Conservation (phyloP, 2,329 filamentous ascomycete genomes). For the Aspergillus neoniger region DNA sequence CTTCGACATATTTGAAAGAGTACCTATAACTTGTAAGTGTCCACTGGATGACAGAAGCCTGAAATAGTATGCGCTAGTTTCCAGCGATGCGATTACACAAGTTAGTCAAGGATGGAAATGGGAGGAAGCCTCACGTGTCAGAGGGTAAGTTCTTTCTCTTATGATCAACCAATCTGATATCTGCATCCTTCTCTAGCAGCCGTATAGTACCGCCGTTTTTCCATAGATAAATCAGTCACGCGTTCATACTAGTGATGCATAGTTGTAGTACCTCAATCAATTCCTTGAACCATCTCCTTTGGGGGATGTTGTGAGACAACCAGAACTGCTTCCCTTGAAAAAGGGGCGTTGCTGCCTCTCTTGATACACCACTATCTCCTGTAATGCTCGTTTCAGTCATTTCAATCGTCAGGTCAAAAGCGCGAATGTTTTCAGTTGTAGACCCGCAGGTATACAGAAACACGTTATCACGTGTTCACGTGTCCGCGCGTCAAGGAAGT, state of each 20-base stretch:
- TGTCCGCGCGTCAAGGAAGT: conserved; percentile 10
- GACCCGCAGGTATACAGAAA: conserved; percentile 8
- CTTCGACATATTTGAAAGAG: conserved; percentile 61
- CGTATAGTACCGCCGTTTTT: conserved; percentile 59
- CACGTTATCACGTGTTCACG: conserved; percentile 31
- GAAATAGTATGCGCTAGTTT: no score
- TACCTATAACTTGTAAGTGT: conserved; percentile 38
- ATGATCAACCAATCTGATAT: conserved; percentile 63
- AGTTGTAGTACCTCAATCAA: conserved; percentile 46
- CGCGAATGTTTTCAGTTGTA: neutral
- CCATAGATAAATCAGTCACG: conserved; percentile 26
- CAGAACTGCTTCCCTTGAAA: conserved; percentile 61
- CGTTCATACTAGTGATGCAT: neutral
- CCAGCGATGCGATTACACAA: neutral
- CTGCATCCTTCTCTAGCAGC: conserved; percentile 56
- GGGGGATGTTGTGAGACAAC: conserved; percentile 57
- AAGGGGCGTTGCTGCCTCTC: conserved; percentile 32
- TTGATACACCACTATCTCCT: neutral
- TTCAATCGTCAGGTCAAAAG: no score
- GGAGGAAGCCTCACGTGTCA: conserved; percentile 45
- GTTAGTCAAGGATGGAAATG: neutral
- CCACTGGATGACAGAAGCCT: no score
- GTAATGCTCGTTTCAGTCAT: neutral
- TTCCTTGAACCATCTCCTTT: conserved; percentile 51
- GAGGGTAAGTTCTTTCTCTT: conserved; percentile 51